Evolutionary conservation across 441 rosid genomes (phyloP), one percentile per base, ranked within the genome.

Genomic region (Erodium trifolium): DNA sequence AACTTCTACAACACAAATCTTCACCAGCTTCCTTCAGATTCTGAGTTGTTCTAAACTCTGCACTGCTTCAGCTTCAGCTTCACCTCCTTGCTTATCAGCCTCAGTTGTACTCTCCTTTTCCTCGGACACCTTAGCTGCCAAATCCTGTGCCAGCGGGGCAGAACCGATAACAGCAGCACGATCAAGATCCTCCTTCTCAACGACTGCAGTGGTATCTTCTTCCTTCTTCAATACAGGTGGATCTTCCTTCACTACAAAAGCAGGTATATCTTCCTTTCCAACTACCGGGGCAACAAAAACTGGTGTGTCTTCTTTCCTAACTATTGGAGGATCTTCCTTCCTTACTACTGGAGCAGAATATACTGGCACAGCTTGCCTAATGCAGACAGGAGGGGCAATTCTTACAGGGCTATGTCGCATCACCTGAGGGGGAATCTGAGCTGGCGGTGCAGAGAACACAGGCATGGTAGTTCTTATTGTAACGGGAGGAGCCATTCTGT

Each of bases 361-460:
- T 13, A 85, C 96, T 0, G 90, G 96, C 41, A 87, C 84, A 0
- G 78, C 82, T 63, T 85, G 96, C 84, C 97, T 83, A 67, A 93
- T 79, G 9, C 89, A 84, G 70, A 93, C 96, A 23, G 97, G 83
- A 3, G 87, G 87, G 0, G 96, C 93, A 59, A 84, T 73, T 23
- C 79, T 82, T 66, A 86, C 80, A 0, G 84, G 80, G 5, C 80
- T 70, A 27, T 84, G 79, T 6, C 77, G 81, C 70, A 85, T 68
- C 75, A 80, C 75, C 39, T 78, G 82, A 49, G 87, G 66, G 18
- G 91, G 78, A 27, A 82, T 68, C 39, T 71, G 68, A 39, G 86
- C 72, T n/a, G 90, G 96, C n/a, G 99, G 97, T 31, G 97, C 92
- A 34, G 97, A 83, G 81, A 84, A 93, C 70, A 88, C 90, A 2